Base-by-base conservation (phyloP, 202 grass and related monocot species). In the Dendrocalamus latiflorus region DNA sequence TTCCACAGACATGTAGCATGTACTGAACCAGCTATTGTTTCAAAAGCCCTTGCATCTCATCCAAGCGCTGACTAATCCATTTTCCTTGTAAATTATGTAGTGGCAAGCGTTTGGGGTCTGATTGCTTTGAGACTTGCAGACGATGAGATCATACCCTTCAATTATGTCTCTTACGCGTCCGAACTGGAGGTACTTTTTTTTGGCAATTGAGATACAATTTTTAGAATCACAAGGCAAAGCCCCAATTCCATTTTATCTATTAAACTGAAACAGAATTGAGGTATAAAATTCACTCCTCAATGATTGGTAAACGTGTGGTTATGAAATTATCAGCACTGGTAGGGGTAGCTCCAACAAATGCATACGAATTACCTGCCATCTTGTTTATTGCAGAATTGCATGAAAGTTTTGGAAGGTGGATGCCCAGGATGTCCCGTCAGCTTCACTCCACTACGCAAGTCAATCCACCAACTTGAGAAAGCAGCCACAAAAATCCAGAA, bases 1-100 rank as follows among this genome's bases (percentile, higher is more conserved):
- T 94, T 91, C 81, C 89, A 94, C 10, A 85, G 87, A 60, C 92
- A 94, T 80, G 89, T 91, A 33, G 89, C 92, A 88, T 90, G 92
- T 91, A 94, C 47, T 80, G 6, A 55, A 56, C 16, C 60, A 78
- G 42, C 37, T 51, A 3, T 39, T 41, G 7, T 7, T 72, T 72
- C 36, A n/a, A 5, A 80, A n/a, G 18, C 14, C 22, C 67, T 77
- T 42, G 0, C 12, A 71, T 24, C 48, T 61, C 34, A 54, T 59
- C 34, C 36, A 60, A 74, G 9, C 13, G 15, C 34, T 3, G 74
- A n/a, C 54, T 41, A 45, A 70, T 61, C 15, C n/a, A 15, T 48
- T 85, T 62, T 75, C 16, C 18, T 33, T 36, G n/a, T 57, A 42
- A 68, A 68, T 66, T 17, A 14, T 85, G 30, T 48, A 89, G 89